Conservation (phyloP, 208 protist species). For the Wallacemonas sp. region DNA sequence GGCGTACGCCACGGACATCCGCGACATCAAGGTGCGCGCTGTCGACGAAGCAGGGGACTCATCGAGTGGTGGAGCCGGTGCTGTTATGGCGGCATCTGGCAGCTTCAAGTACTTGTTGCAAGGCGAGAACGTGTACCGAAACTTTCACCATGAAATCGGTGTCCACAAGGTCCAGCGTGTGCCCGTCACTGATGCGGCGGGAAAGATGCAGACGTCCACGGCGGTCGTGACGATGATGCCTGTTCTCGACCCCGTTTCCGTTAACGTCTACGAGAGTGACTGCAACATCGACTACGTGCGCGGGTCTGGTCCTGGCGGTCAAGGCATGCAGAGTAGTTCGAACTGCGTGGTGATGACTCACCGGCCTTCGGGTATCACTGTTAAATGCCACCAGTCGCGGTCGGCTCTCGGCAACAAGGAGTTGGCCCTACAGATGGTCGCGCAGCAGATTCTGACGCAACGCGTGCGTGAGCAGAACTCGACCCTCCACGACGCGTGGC, state of each 20-base stretch:
- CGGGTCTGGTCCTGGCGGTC: conserved; percentile 85
- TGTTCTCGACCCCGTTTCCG: conserved; percentile 83
- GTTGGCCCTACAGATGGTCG: conserved; percentile 84
- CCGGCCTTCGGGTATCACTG: conserved; percentile 85
- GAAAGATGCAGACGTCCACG: conserved; percentile 92
- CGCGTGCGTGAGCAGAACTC: conserved; percentile 74
- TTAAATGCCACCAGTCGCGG: conserved; percentile 90
- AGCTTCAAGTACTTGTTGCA: conserved; percentile 44
- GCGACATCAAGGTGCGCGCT: conserved; percentile 36
- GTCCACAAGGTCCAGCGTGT: conserved; percentile 93
- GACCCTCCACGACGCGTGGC: conserved; percentile 73
- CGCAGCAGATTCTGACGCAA: conserved; percentile 71
- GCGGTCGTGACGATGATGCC: conserved; percentile 88
- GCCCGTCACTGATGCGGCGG: conserved; percentile 81
- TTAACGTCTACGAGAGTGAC: conserved; percentile 83
- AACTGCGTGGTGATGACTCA: conserved; percentile 89
- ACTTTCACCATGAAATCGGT: conserved; percentile 87
- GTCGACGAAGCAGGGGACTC: conserved; percentile 23
- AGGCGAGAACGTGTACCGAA: conserved; percentile 76
- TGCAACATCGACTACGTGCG: conserved; percentile 89
- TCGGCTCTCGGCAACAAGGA: conserved; percentile 90
- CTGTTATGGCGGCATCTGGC: conserved; percentile 11
- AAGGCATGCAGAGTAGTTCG: conserved; percentile 90
- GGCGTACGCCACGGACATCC: conserved; percentile 56
- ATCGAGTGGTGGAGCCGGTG: conserved; percentile 12